These are phyloP conservation scores for Xylaria sp. DNA, from an alignment of 2,329 filamentous ascomycete genomes.

Conservation along the genomic window DNA sequence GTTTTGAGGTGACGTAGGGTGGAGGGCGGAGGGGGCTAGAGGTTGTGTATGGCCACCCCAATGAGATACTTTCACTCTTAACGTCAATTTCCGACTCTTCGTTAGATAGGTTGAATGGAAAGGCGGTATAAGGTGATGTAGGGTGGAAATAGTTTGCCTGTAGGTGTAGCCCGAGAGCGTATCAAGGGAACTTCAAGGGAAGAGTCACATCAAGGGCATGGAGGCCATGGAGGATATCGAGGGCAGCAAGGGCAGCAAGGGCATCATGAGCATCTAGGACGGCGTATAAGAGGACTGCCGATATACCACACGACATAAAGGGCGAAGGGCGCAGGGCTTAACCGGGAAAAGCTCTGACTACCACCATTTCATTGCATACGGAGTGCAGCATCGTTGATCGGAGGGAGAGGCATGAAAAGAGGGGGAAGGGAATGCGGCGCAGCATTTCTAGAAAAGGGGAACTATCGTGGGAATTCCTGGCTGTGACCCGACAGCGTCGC, in stretches of 20 bases:
- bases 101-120: too few species aligned
- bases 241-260: too few species aligned
- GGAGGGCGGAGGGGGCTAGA: not conserved
- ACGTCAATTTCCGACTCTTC: not conserved
- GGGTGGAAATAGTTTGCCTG: not conserved
- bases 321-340: not conserved
- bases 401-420: not conserved
- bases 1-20: not conserved
- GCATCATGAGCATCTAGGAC: not conserved
- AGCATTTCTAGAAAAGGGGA: conserved; percentile 18
- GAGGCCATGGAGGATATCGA: too few species aligned
- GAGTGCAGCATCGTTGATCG: conserved; percentile 7
- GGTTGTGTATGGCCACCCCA: too few species aligned
- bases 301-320: not conserved
- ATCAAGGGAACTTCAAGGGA: not conserved
- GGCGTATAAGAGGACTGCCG: not conserved
- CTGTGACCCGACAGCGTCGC: not conserved
- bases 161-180: not conserved
- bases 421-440: conserved; percentile 2
- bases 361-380: not conserved
- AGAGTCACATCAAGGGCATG: not conserved
- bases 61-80: not conserved
- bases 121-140: not conserved
- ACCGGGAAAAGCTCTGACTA: conserved; percentile 1
- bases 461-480: not conserved